Percentiles rank a stretch among this genome's conserved stretches.
These are phyloP conservation scores for Claviceps sp. DNA, from an alignment of 2,329 filamentous ascomycete genomes.

Conservation along the genomic window DNA sequence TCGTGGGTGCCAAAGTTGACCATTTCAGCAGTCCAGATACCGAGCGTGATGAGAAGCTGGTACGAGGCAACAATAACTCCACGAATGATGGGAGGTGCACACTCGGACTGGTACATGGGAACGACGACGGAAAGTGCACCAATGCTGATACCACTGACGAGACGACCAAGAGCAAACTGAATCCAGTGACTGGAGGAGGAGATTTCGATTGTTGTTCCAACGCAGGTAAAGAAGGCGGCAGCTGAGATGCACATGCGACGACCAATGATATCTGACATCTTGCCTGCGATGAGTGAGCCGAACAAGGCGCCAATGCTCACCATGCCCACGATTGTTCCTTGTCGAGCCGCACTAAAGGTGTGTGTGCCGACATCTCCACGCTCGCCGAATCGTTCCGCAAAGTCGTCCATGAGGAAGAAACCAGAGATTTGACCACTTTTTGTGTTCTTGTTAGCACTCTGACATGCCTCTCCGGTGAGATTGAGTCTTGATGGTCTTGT, in stretches of 20 bases:
- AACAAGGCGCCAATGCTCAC: conserved; percentile 46
- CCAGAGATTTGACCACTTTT: conserved; percentile 45
- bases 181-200: conserved; percentile 43
- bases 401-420: conserved; percentile 48
- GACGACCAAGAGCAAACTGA: conserved; percentile 50
- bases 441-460: background rate
- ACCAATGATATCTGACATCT: conserved; percentile 47
- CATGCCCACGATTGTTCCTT: conserved; percentile 50
- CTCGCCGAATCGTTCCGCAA: conserved; percentile 38
- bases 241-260: conserved; percentile 48
- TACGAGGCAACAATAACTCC: conserved; percentile 51
- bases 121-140: conserved; percentile 50
- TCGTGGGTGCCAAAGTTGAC: conserved; percentile 47
- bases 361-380: conserved; percentile 9
- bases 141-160: conserved; percentile 53
- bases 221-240: conserved; percentile 47
- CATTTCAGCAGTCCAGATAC: conserved; percentile 46
- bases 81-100: conserved; percentile 48
- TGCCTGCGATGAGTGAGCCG: conserved; percentile 44
- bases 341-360: conserved; percentile 41
- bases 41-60: conserved; percentile 56
- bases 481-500: too few relatives aligned
- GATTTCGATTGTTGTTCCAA: conserved; percentile 52
- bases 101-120: conserved; percentile 58
- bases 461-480: background rate